Evolutionary conservation across 345 rosid species (phyloP).

Genomic region (Hypericum androsaemum): DNA sequence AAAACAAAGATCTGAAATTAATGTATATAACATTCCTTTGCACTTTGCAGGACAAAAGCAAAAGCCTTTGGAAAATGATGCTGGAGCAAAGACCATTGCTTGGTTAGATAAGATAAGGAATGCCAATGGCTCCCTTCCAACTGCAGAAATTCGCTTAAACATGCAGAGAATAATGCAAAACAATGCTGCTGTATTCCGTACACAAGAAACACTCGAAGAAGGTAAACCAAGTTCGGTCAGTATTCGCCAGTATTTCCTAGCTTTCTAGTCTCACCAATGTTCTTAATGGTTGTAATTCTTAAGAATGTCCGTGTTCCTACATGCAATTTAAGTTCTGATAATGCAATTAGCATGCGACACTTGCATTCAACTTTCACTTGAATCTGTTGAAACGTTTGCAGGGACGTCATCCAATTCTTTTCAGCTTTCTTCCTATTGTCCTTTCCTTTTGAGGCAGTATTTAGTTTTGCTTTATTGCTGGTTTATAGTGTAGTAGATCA

Average conservation of each 20-base stretch:
- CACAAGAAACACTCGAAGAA: conserved; percentile 95
- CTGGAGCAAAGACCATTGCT: conserved; percentile 82
- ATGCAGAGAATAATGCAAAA: conserved; percentile 97
- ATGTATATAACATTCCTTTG: neutral
- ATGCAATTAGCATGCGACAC: too few species aligned
- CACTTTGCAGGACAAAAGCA: conserved; percentile 63
- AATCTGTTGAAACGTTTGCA: too few species aligned
- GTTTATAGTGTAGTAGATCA: neutral
- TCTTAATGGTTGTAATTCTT: too few species aligned
- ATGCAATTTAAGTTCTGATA: too few species aligned
- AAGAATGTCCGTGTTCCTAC: too few species aligned
- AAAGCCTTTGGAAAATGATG: conserved; percentile 76
- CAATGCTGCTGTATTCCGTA: conserved; percentile 97
- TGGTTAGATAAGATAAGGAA: conserved; percentile 87
- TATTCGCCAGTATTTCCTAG: too few species aligned
- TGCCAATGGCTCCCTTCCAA: conserved; percentile 77
- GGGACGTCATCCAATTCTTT: neutral
- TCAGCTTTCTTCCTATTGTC: too few species aligned
- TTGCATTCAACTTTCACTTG: too few species aligned
- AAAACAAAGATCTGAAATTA: neutral
- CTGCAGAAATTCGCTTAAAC: conserved; percentile 78
- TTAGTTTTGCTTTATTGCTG: neutral
- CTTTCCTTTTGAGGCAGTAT: too few species aligned
- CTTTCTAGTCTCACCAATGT: too few species aligned
- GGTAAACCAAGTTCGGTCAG: conserved; percentile 26